phyloP scores from a whole-genome alignment of 2,329 filamentous ascomycete genomes.

The Ophiostoma pallidulum region DNA sequence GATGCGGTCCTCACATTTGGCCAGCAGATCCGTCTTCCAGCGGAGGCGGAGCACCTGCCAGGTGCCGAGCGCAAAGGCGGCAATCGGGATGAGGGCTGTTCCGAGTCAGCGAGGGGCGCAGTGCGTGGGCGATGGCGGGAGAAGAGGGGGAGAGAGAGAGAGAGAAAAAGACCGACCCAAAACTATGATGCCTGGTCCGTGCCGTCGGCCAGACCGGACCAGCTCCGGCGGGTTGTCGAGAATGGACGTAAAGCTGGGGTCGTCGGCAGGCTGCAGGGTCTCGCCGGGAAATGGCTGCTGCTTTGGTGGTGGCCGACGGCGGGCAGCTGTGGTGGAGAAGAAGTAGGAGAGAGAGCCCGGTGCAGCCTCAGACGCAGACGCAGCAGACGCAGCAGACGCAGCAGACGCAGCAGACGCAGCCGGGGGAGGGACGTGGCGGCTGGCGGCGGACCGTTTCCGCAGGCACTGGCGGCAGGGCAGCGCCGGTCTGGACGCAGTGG shows the following conservation, averaged over 20 bases:
- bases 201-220: slow-evolving; percentile 61
- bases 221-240: slow-evolving; percentile 78
- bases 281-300: not conserved
- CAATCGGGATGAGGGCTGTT: slow-evolving; percentile 73
- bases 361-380: no score
- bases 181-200: slow-evolving; percentile 73
- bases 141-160: slow-evolving; percentile 1
- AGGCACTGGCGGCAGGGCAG: slow-evolving; percentile 6
- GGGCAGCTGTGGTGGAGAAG: slow-evolving; percentile 5
- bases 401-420: no score
- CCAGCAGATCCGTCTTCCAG: slow-evolving; percentile 90
- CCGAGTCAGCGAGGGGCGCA: not conserved
- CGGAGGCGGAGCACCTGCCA: slow-evolving; percentile 92
- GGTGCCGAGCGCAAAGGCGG: slow-evolving; percentile 79
- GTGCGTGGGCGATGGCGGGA: no score
- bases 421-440: not conserved
- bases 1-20: slow-evolving; percentile 84
- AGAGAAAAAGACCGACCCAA: slow-evolving; percentile 42
- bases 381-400: no score
- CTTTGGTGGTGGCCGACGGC: not conserved
- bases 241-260: slow-evolving; percentile 73
- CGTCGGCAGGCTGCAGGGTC: slow-evolving; percentile 50
- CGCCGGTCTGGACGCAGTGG: not conserved
- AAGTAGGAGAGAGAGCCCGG: no score
- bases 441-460: not conserved